phyloP scores from a whole-genome alignment of 768 basidiomycete species.

The Tubosaeta sp. region DNA sequence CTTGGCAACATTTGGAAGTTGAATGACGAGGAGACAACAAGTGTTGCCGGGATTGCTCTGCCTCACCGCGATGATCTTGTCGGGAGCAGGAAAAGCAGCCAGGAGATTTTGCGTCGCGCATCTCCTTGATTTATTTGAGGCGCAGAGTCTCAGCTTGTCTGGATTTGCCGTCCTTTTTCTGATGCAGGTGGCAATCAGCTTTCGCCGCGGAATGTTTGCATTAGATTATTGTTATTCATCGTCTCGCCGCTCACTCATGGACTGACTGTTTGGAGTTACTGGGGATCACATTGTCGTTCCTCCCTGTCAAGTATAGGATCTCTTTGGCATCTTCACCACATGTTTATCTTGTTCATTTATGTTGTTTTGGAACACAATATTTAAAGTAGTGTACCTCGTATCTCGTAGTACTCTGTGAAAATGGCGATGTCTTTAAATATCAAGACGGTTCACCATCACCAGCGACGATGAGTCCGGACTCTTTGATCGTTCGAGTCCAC shows the following conservation, averaged over 20 bases:
- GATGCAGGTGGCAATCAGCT: constrained; percentile 8
- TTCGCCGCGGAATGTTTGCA: constrained; percentile 18
- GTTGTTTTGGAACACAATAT: constrained; percentile 31
- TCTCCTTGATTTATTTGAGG: constrained; percentile 14
- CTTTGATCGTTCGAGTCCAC: constrained; percentile 38
- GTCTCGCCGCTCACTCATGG: constrained; percentile 22
- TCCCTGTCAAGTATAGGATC: constrained; percentile 28
- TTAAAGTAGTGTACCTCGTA: constrained; percentile 26
- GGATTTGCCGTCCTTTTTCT: background rate
- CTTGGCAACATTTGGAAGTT: constrained; percentile 64
- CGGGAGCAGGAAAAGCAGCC: constrained; percentile 38
- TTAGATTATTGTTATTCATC: constrained; percentile 32
- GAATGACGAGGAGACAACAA: constrained; percentile 66
- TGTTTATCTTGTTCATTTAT: constrained; percentile 38
- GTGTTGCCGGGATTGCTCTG: constrained; percentile 46
- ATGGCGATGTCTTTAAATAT: constrained; percentile 6
- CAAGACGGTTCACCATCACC: no score
- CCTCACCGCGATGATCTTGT: constrained; percentile 38
- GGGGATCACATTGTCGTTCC: constrained; percentile 20
- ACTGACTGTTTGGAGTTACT: constrained; percentile 30
- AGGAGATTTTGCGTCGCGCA: constrained; percentile 33
- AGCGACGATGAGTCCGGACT: constrained; percentile 19
- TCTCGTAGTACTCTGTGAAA: constrained; percentile 16
- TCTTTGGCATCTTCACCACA: constrained; percentile 31
- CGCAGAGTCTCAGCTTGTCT: background rate